These are phyloP conservation scores for Yamadazyma sp. DNA, from an alignment of 805 yeast species.

Conservation along the genomic window DNA sequence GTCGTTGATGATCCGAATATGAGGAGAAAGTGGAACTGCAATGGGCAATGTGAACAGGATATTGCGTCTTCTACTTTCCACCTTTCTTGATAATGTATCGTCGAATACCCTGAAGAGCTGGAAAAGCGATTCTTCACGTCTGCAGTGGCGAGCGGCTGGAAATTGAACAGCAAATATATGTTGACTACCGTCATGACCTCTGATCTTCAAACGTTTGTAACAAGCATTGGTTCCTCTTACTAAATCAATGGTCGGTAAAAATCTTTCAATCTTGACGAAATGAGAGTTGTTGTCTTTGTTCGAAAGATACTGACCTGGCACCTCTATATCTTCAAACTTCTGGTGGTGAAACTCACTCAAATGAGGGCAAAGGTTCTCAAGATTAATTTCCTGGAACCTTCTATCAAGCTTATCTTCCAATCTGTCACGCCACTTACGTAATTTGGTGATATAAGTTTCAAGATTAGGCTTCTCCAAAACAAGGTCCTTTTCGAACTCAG, in stretches of 20 bases:
- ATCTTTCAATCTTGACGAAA: slow-evolving; percentile 89
- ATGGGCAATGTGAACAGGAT: slow-evolving; percentile 83
- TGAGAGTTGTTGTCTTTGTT: slow-evolving; percentile 87
- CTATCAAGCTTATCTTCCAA: slow-evolving; percentile 90
- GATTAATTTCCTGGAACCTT: slow-evolving; percentile 71
- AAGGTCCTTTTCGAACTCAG: slow-evolving; percentile 90
- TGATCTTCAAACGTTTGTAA: slow-evolving; percentile 80
- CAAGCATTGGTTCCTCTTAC: slow-evolving; percentile 90
- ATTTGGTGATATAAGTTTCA: slow-evolving; percentile 78
- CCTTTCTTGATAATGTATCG: slow-evolving; percentile 73
- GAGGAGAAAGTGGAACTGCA: slow-evolving; percentile 93
- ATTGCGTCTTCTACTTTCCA: slow-evolving; percentile 84
- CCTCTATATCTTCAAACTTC: slow-evolving; percentile 94
- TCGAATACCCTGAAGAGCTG: slow-evolving; percentile 89
- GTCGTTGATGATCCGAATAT: slow-evolving; percentile 84
- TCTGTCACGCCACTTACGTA: slow-evolving; percentile 90
- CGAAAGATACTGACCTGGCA: slow-evolving; percentile 93
- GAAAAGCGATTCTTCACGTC: slow-evolving; percentile 92
- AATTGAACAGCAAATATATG: slow-evolving; percentile 95
- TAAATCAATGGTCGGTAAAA: slow-evolving; percentile 82
- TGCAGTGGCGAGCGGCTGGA: slow-evolving; percentile 96
- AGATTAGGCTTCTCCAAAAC: slow-evolving; percentile 83
- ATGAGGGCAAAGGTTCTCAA: slow-evolving; percentile 92
- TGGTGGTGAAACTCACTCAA: slow-evolving; percentile 97
- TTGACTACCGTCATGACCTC: slow-evolving; percentile 90